Conservation (phyloP, 2,329 filamentous ascomycete genomes). For the Aureobasidium sp. region DNA sequence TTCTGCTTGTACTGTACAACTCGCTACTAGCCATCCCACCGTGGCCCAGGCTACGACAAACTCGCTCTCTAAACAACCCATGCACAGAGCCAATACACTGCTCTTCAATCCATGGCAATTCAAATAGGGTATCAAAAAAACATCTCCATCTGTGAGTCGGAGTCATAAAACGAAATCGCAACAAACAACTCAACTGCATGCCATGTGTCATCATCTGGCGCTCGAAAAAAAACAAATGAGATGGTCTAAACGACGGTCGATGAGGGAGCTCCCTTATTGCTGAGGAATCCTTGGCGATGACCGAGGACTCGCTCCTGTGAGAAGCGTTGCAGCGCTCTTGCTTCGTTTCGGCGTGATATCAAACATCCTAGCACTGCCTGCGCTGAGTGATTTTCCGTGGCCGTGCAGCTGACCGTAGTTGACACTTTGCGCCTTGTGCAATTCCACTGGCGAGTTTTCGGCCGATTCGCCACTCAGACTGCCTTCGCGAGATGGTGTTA, state of each 20-base stretch:
- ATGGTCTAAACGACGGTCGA: background rate
- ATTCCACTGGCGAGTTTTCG: constrained; percentile 22
- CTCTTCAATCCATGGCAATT: background rate
- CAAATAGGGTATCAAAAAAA: constrained; percentile 19
- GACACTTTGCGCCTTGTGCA: constrained; percentile 65
- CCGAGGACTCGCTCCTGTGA: background rate
- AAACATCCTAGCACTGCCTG: constrained; percentile 68
- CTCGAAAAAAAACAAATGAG: background rate
- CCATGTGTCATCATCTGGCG: constrained; percentile 1
- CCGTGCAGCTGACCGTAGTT: constrained; percentile 47
- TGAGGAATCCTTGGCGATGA: background rate
- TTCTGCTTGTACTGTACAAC: constrained; percentile 1
- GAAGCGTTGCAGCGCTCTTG: background rate
- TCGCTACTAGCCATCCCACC: background rate
- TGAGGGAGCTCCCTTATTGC: background rate
- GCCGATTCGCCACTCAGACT: constrained; percentile 16
- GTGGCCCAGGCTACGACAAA: background rate
- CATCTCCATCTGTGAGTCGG: constrained; percentile 8
- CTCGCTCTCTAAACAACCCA: background rate
- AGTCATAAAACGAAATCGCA: constrained; percentile 15
- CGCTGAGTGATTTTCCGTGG: constrained; percentile 66
- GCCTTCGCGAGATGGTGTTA: constrained; percentile 1
- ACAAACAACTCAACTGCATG: background rate
- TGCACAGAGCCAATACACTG: background rate
- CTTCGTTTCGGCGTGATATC: constrained; percentile 42